Base-by-base conservation (phyloP, 768 basidiomycete genomes). In the Tylopilus sp. region DNA sequence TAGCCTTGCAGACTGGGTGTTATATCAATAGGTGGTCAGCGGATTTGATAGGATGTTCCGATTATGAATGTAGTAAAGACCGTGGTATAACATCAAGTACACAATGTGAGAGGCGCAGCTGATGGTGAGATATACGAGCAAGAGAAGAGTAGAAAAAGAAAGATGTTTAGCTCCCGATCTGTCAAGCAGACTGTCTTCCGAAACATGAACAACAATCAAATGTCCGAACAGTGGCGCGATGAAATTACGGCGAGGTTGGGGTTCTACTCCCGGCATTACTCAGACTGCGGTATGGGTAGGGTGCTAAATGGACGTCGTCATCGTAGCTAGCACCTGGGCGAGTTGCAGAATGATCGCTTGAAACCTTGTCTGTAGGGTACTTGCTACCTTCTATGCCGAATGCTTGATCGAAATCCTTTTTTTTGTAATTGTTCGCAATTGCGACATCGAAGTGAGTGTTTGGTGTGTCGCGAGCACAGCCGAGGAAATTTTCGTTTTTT, bases 301-400 rank as follows among this genome's bases (percentile, higher is more conserved):
- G 69, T 43, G 76, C 69, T 56, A 77, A 66, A 40, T 66, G 68
- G 44, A 76, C 69, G 37, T 71, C 69, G 61, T 77, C 76, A 47
- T 76, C 76, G 41, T 71, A 74, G 63, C 74, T 75, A 26, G 60
- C 37, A 41, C 54, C 55, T 24, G 56, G 54, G 37, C 46, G 62
- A 41, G 53, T 37, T 21, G 28, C 50, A n/a, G 54, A 45, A 38
- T 57, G 50, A 49, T 53, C 52, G 25, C 36, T 44, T 10, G 51
- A 45, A 41, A 29, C 45, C 33, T 48, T 41, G 26, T 57, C 55
- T 30, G 47, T 45, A 22, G 52, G 14, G 49, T 57, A 62, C 29
- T 59, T 63, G 53, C 62, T 54, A 24, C 59, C 54, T 2, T 58
- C 63, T 11, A 76, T 41, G 37, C 74, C 68, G 46, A 78, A 76